Evolutionary conservation across 2,329 filamentous ascomycete genomes (phyloP), one percentile per base, ranked within the genome.

Genomic region (Hypoxylon sp.): DNA sequence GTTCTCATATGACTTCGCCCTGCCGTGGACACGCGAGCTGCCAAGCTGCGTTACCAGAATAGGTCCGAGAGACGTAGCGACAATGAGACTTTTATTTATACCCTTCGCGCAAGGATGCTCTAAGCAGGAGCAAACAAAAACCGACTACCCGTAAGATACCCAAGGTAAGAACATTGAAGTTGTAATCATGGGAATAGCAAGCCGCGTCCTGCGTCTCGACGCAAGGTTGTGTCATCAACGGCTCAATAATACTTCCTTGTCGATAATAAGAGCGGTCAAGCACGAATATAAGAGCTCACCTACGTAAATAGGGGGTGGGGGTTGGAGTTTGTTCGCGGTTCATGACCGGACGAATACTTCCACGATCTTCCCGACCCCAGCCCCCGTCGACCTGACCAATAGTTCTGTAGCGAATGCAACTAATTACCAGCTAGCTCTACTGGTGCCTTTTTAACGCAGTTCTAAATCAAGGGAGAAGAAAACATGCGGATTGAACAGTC

Each of bases 231-330:
- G 69, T 72, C 67, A 72, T 72, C 61, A 53, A 55, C 61, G 35
- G 8, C 49, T 62, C 54, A 53, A 55, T 54, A 42, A 56, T 64
- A 33, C 57, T 59, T 62, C 58, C 61, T 62, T 60, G 58, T 65
- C 66, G 42, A 59, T 57, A 64, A 68, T 61, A 72, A 70, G 67
- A 72, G 69, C 69, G 69, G 69, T 72, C 69, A 72, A 70, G 66
- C 56, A 53, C 17, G 17, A 54, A 48, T 64, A 59, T 57, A 63
- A 56, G 56, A 58, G 51, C 6, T 56, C 35, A 40, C 44, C 35
- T 67, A 64, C 35, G 55, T 65, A 61, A 68, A 70, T 68, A 70
- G 69, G 66, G 69, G 65, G 68, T 65, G 65, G 65, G 65, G 62
- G 46, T 66, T 70, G 42, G 60, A 55, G 60, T 59, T 59, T 48